phyloP scores from a whole-genome alignment of 176 grass and related monocot genomes.

The Echinochloa phyllopogon region DNA sequence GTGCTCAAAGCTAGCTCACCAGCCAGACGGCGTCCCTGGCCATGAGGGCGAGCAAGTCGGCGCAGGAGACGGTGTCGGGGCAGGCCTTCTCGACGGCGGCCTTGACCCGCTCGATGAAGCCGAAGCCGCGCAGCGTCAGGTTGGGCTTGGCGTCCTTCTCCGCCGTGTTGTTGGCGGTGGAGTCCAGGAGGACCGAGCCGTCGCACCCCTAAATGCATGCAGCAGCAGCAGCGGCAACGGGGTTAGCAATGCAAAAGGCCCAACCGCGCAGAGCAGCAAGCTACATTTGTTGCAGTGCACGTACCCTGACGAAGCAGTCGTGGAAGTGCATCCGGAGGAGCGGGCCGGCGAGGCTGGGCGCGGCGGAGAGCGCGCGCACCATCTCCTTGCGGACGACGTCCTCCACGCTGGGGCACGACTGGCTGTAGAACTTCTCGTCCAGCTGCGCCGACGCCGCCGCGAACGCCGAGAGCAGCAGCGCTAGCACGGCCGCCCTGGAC shows the following conservation, averaged over 20 bases:
- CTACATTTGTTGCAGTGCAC: not conserved
- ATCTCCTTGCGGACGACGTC: slow-evolving; percentile 60
- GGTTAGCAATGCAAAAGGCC: not conserved
- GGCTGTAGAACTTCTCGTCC: slow-evolving; percentile 59
- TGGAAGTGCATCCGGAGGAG: slow-evolving; percentile 94
- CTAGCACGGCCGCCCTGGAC: slow-evolving; percentile 1
- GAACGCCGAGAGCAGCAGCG: slow-evolving; percentile 35
- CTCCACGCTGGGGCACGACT: slow-evolving; percentile 65
- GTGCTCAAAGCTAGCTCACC: slow-evolving; percentile 44
- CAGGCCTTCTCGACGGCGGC: slow-evolving; percentile 71
- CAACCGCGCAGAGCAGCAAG: not conserved
- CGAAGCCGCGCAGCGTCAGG: slow-evolving; percentile 68
- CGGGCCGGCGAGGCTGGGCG: slow-evolving; percentile 81
- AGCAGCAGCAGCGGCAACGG: too few species aligned
- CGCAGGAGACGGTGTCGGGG: slow-evolving; percentile 79
- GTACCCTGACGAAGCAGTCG: slow-evolving; percentile 95
- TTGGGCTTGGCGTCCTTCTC: slow-evolving; percentile 81
- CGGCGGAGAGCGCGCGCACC: slow-evolving; percentile 46
- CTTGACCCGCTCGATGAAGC: slow-evolving; percentile 73
- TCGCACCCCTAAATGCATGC: slow-evolving; percentile 65
- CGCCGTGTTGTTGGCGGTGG: slow-evolving; percentile 39
- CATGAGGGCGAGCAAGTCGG: slow-evolving; percentile 72
- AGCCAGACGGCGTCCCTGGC: slow-evolving; percentile 78
- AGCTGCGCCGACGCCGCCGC: slow-evolving; percentile 44
- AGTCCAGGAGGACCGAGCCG: slow-evolving; percentile 73